Evolutionary conservation across 208 protist species (phyloP), one percentile per base, ranked within the genome.

Genomic region (Strigomonas galati): DNA sequence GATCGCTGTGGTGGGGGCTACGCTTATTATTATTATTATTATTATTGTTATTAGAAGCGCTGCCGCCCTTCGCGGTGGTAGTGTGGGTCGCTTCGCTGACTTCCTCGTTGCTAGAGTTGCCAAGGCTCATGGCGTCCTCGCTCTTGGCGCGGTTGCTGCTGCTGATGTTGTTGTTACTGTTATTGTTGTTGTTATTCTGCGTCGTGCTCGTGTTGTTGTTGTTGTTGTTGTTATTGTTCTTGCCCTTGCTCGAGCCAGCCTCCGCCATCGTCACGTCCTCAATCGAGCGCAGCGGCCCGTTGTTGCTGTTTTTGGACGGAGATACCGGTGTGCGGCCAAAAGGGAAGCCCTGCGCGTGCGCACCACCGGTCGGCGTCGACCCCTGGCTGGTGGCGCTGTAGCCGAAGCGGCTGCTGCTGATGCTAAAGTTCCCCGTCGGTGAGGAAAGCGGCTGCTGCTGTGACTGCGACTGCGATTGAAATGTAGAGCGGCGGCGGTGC

Each of bases 401-500:
- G 44, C 31, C 28, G 57, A n/a, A 17, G 21, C 7, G 5, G 23
- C 30, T 30, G 26, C n/a, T 37, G 2, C 2, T 53, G 5, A 7
- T 59, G 52, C 31, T 59, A 24, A 17, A 21, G 48, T 24, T 57
- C 31, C 49, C 24, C 40, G 31, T 62, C n/a, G 17, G 14, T 9
- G 52, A 28, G 54, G 26, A n/a, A 1, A 24, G 28, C 17, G 28
- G 53, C 27, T 58, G 28, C 53, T n/a, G 15, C 21, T 40, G 15
- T 19, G 30, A 3, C 30, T 14, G 53, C 19, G 31, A 26, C 23
- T 30, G n/a, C 19, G 31, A 26, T 14, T 30, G n/a, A n/a, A 2
- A 2, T 19, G 12, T 49, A 7, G 35, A 51, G 54, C 46, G 52
- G 35, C 54, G 53, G 46, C 54, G 53, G 46, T 35, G 61, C 30